These are phyloP conservation scores for Tinospora cordifolia DNA, from an alignment of 164 flowering plant genomes.

Conservation along the genomic window DNA sequence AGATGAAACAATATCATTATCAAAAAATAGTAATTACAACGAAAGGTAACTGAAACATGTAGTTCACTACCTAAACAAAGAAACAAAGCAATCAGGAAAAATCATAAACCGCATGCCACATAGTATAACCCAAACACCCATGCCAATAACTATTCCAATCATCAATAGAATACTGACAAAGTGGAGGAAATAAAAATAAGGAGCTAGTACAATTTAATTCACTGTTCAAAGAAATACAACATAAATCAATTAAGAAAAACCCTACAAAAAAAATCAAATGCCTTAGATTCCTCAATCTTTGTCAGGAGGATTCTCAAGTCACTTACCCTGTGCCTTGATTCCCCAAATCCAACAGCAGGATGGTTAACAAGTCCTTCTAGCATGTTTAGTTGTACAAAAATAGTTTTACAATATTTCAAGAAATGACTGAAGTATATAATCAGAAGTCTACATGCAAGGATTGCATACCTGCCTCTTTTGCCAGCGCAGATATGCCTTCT, in stretches of 20 bases:
- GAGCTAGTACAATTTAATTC: background rate
- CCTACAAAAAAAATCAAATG: slow-evolving; percentile 20
- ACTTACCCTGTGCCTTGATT: slow-evolving; percentile 67
- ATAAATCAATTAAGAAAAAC: slow-evolving; percentile 1
- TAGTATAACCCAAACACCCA: too few species aligned
- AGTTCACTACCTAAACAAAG: too few species aligned
- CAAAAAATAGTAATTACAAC: too few species aligned
- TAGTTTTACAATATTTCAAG: slow-evolving; percentile 5
- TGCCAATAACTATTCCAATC: too few species aligned
- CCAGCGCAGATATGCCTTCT: slow-evolving; percentile 85
- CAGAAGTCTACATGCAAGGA: slow-evolving; percentile 1
- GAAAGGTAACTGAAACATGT: too few species aligned
- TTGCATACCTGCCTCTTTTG: slow-evolving; percentile 89
- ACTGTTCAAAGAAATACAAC: background rate
- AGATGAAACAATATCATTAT: too few species aligned
- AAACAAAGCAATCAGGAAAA: too few species aligned
- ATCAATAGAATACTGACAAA: background rate
- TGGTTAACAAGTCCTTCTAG: slow-evolving; percentile 90
- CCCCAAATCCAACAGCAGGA: slow-evolving; percentile 88
- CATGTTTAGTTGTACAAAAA: slow-evolving; percentile 64
- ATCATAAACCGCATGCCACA: too few species aligned
- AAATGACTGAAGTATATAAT: background rate
- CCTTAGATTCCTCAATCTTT: slow-evolving; percentile 96
- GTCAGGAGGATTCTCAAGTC: slow-evolving; percentile 66
- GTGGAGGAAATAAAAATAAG: background rate